These are phyloP conservation scores for Aspergillus chevalieri DNA, from an alignment of 2,329 filamentous ascomycete genomes.

Conservation along the genomic window DNA sequence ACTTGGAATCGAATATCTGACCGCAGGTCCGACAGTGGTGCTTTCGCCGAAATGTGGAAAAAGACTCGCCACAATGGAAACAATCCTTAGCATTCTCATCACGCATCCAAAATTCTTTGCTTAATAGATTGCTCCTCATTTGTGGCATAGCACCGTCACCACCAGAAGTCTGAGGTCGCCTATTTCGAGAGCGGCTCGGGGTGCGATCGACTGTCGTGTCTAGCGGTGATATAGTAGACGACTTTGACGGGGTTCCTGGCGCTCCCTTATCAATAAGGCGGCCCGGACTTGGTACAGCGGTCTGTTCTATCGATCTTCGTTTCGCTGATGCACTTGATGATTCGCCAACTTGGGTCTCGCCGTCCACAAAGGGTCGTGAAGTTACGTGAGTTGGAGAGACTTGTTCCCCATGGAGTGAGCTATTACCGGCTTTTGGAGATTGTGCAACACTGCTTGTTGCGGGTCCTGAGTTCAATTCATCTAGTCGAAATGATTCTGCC, in stretches of 20 bases:
- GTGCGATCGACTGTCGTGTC: conserved; percentile 23
- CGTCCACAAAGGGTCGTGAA: conserved; percentile 25
- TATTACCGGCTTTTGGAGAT: conserved; percentile 20
- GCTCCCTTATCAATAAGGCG: conserved; percentile 41
- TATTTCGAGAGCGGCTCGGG: conserved; percentile 7
- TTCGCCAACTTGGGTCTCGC: conserved; percentile 22
- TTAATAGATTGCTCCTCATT: conserved; percentile 80
- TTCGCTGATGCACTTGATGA: conserved; percentile 19
- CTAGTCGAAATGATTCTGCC: conserved; percentile 22
- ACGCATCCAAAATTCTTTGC: conserved; percentile 98
- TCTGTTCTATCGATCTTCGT: conserved; percentile 25
- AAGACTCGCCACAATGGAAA: conserved; percentile 82
- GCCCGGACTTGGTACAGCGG: conserved; percentile 38
- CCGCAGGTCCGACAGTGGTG: conserved; percentile 93
- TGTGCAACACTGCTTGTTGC: conserved; percentile 25
- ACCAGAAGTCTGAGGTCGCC: conserved; percentile 13
- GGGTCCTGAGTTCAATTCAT: conserved; percentile 23
- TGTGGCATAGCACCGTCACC: conserved; percentile 45
- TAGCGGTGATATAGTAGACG: conserved; percentile 32
- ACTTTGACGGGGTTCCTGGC: conserved; percentile 39
- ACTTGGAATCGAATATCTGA: conserved; percentile 98
- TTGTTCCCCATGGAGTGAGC: conserved; percentile 20
- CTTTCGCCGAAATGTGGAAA: conserved; percentile 89
- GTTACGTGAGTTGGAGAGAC: conserved; percentile 20
- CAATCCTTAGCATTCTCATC: conserved; percentile 98